Conservation (phyloP, 371 early-diverging fungal species). For the Mucor mucedo region DNA sequence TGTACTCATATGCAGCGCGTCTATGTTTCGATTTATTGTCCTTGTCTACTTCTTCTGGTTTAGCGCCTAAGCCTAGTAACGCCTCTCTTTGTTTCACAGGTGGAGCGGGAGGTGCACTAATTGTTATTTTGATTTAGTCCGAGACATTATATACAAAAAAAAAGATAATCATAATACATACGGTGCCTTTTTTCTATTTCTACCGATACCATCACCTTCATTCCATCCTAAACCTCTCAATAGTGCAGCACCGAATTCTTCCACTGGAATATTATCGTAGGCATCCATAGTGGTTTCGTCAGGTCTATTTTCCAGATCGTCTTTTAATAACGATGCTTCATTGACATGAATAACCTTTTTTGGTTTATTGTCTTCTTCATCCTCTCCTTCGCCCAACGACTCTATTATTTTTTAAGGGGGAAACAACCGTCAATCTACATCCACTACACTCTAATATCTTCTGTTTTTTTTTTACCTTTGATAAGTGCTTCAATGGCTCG, state of each 20-base stretch:
- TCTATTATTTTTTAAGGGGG: constrained; percentile 24
- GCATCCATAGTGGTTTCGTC: constrained; percentile 77
- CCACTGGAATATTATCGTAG: constrained; percentile 86
- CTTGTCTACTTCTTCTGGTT: constrained; percentile 50
- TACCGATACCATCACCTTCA: constrained; percentile 74
- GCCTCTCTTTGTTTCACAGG: constrained; percentile 67
- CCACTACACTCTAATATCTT: neutral
- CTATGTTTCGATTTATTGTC: constrained; percentile 25
- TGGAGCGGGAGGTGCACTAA: constrained; percentile 40
- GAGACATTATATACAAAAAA: constrained; percentile 12
- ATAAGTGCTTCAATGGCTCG: constrained; percentile 62
- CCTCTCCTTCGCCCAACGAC: constrained; percentile 45
- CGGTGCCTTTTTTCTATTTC: constrained; percentile 42
- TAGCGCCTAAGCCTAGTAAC: constrained; percentile 79
- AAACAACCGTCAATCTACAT: neutral
- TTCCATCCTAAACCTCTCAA: constrained; percentile 94
- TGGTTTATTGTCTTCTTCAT: constrained; percentile 52
- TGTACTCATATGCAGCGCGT: constrained; percentile 42
- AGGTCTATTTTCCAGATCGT: constrained; percentile 54
- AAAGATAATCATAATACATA: constrained; percentile 22
- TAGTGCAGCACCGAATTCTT: constrained; percentile 89
- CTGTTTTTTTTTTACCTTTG: constrained; percentile 33
- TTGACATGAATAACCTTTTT: constrained; percentile 50
- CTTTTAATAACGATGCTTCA: constrained; percentile 57
- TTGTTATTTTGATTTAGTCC: neutral